phyloP scores from a whole-genome alignment of 208 protist genomes.

The Trypanosoma avium region DNA sequence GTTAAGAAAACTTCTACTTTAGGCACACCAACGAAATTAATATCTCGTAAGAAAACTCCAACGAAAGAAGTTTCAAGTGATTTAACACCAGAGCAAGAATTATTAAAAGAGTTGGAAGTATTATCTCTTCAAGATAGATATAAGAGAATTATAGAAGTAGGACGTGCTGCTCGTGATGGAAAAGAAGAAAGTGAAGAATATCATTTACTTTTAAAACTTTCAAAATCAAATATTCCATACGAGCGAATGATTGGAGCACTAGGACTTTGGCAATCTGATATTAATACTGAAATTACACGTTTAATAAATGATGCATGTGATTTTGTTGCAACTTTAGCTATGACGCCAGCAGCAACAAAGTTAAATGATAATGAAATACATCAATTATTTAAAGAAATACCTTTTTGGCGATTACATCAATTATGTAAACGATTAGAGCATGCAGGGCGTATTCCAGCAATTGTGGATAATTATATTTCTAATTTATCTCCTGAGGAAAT shows the following conservation, averaged over 20 bases:
- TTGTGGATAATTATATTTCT: constrained; percentile 15
- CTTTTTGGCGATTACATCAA: not conserved
- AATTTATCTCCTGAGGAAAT: not conserved
- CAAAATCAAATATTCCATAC: constrained; percentile 18
- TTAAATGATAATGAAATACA: constrained; percentile 7
- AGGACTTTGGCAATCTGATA: constrained; percentile 7
- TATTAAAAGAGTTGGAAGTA: constrained; percentile 16
- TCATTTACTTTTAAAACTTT: constrained; percentile 8
- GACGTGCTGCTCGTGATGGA: constrained; percentile 1
- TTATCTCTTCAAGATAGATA: not conserved
- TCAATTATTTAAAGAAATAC: constrained; percentile 20
- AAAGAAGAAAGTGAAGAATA: not conserved
- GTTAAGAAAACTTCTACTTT: not conserved
- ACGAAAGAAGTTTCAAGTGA: not conserved
- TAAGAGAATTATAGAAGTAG: constrained; percentile 12
- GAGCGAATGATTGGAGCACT: constrained; percentile 20
- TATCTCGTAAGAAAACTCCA: not conserved
- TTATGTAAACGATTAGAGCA: constrained; percentile 12
- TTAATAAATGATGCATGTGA: constrained; percentile 17
- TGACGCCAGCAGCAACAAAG: constrained; percentile 7
- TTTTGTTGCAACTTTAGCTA: constrained; percentile 8
- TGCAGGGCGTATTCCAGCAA: not conserved
- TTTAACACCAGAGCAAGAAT: not conserved
- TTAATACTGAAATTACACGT: constrained; percentile 5
- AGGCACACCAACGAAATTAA: not conserved